Conservation (phyloP, 2,329 filamentous ascomycete species). For the Ambrosiella cleistominuta region DNA sequence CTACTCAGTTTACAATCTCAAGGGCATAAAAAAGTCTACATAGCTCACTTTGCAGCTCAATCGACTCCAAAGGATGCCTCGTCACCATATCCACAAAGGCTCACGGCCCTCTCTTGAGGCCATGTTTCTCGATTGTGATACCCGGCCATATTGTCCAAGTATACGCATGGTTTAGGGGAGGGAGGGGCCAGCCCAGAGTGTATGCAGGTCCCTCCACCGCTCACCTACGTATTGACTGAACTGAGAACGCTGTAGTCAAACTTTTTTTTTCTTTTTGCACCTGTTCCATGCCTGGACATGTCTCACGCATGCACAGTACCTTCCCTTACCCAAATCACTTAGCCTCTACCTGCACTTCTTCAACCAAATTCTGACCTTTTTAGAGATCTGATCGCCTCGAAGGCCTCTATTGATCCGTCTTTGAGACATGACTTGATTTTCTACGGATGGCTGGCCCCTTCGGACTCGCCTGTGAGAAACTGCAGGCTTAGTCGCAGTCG, state of each 20-base stretch:
- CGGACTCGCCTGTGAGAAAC: neutral
- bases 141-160: neutral
- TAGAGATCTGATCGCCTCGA: neutral
- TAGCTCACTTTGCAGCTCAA: neutral
- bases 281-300: neutral
- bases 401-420: neutral
- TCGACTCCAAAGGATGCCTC: neutral
- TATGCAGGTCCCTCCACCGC: neutral
- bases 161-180: slow-evolving; percentile 3
- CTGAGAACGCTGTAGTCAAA: neutral
- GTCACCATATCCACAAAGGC: neutral
- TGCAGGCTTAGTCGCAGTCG: neutral
- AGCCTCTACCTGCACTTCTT: neutral
- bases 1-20: no score
- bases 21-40: no score
- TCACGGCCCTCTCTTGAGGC: neutral
- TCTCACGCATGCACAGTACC: neutral
- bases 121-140: neutral
- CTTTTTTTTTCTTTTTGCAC: neutral
- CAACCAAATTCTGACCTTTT: neutral
- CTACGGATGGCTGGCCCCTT: neutral
- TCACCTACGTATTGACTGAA: neutral
- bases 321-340: neutral
- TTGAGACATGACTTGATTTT: neutral
- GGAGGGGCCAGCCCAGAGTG: neutral